Evolutionary conservation across 1,284 basidiomycete genomes (phyloP).

Genomic region (Rhizoctonia solani): DNA sequence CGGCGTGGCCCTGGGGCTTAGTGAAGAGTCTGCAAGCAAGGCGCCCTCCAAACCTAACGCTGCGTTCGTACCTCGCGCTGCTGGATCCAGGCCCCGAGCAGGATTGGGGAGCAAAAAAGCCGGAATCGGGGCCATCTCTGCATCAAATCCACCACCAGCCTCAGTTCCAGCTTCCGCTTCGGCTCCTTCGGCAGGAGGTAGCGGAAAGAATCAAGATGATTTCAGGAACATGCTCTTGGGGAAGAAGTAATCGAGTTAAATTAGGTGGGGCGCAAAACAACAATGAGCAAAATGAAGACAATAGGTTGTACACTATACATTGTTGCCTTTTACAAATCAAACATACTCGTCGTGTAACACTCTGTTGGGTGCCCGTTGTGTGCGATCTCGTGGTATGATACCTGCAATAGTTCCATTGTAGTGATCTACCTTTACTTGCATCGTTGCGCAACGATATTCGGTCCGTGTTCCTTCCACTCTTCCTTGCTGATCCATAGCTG

Average conservation of each 20-base stretch:
- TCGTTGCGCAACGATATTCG: conserved; percentile 72
- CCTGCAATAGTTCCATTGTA: background rate
- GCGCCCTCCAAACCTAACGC: conserved; percentile 47
- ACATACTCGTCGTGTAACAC: no score
- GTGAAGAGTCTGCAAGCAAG: conserved; percentile 52
- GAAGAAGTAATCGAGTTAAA: conserved; percentile 9
- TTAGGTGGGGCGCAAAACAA: background rate
- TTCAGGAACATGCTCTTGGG: conserved; percentile 29
- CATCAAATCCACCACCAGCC: background rate
- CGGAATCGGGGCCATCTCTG: conserved; percentile 1
- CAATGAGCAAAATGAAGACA: background rate
- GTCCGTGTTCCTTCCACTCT: conserved; percentile 88
- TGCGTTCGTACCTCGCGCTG: conserved; percentile 67
- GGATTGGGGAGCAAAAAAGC: conserved; percentile 56
- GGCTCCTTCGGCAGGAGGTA: background rate
- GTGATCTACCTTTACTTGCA: conserved; percentile 60
- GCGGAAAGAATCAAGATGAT: conserved; percentile 28
- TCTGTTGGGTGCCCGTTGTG: no score
- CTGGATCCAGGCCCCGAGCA: conserved; percentile 67
- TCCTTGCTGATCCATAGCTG: conserved; percentile 93
- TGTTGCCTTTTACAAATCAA: no score
- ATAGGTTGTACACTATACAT: conserved; percentile 17
- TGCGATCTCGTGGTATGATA: no score
- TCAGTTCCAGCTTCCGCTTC: background rate
- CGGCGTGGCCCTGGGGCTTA: conserved; percentile 59